phyloP scores from a whole-genome alignment of 2,329 filamentous ascomycete genomes.

The Aspergillaceae sp. region DNA sequence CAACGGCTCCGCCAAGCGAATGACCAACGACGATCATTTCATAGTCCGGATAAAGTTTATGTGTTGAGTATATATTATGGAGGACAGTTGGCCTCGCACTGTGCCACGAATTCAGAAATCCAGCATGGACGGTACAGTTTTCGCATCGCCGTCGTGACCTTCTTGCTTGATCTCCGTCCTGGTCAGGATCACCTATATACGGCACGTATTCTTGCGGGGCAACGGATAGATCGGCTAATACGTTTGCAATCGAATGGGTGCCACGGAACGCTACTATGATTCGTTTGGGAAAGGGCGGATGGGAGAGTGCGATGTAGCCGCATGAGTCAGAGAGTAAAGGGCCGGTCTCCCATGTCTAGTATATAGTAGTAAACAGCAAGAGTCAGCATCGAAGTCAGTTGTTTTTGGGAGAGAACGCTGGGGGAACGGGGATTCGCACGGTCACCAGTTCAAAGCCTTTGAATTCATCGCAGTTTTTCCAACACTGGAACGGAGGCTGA shows the following conservation, averaged over 20 bases:
- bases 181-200: conserved; percentile 54
- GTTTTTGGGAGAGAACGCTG: too few species aligned
- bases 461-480: conserved; percentile 78
- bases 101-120: conserved; percentile 79
- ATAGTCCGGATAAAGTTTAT: conserved; percentile 58
- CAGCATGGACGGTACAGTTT: conserved; percentile 88
- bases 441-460: conserved; percentile 66
- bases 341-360: conserved; percentile 78
- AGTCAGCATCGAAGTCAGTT: too few species aligned
- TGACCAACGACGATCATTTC: conserved; percentile 75
- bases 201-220: conserved; percentile 84
- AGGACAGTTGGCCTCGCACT: conserved; percentile 63
- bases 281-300: conserved; percentile 49
- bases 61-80: conserved; percentile 53
- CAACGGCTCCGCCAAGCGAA: conserved; percentile 85
- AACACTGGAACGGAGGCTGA: conserved; percentile 71
- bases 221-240: conserved; percentile 80
- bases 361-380: not conserved
- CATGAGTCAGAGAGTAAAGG: conserved; percentile 80
- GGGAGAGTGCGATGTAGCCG: conserved; percentile 87
- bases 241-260: conserved; percentile 88
- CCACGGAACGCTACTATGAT: conserved; percentile 87
- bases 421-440: conserved; percentile 22
- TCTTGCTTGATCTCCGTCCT: conserved; percentile 29
- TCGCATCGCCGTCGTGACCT: conserved; percentile 54